Percentiles rank a stretch among this genome's conserved stretches.
phyloP scores from a whole-genome alignment of 352 stramenopile genomes.

The Phytophthora fragariae region DNA sequence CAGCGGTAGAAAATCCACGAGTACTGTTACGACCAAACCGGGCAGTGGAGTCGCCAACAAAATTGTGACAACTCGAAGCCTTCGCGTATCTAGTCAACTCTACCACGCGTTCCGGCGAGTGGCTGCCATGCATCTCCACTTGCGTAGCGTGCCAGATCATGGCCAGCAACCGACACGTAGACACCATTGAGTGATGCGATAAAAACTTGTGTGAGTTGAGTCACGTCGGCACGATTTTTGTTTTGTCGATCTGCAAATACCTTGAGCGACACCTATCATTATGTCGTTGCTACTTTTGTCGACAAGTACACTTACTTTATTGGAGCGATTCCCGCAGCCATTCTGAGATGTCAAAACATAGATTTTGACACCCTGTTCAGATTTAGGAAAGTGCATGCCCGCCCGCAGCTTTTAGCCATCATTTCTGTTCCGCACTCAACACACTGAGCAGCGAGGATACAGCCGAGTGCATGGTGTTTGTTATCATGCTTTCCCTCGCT shows the following conservation, averaged over 20 bases:
- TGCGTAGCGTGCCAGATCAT: background rate
- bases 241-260: background rate
- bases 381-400: too few species aligned
- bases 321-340: too few species aligned
- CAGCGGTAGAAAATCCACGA: constrained; percentile 2
- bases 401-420: too few species aligned
- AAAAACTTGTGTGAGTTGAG: background rate
- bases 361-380: too few species aligned
- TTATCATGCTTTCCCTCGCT: too few species aligned
- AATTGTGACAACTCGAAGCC: background rate
- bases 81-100: constrained; percentile 1
- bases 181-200: background rate
- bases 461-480: too few species aligned
- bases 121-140: background rate
- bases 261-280: background rate
- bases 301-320: background rate
- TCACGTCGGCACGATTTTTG: background rate
- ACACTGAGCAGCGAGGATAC: too few species aligned
- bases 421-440: too few species aligned
- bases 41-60: background rate
- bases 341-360: too few species aligned
- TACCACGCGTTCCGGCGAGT: background rate
- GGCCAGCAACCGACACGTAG: background rate
- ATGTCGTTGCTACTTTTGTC: background rate
- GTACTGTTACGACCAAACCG: background rate